Base-by-base conservation (phyloP, 1,284 basidiomycete species). In the Paramarasmius palmivorus region DNA sequence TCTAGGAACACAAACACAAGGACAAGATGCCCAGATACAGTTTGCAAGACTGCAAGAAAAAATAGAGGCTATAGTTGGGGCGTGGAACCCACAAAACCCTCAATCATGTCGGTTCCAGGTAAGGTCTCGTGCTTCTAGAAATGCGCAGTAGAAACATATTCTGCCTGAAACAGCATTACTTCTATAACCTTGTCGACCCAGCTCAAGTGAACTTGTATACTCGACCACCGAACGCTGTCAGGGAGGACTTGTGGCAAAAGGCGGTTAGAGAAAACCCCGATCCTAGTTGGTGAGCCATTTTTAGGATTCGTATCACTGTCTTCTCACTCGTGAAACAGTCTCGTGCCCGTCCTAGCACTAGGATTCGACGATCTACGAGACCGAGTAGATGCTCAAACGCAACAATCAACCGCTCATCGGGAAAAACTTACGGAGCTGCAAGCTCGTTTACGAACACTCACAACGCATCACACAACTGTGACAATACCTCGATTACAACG, bases 131-230 rank as follows among this genome's bases (percentile, higher is more conserved):
- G 22, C 26, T 8, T 40, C 25, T 46, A n/a, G 10, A 4, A 17
- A 26, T 23, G n/a, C 25, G 12, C 12, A 14, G 9, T 26, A 14
- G 14, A n/a, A 14, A 19, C 4, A 7, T 25, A 23, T 40, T 9
- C 7, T 19, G 36, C 42, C 19, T 36, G 19, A 42, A 39, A 15
- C 57, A 92, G 88, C 82, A 93, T 66, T 86, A 84, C 61, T 95
- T 93, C 65, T 94, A 94, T 68, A 95, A 95, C 63, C 75, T 92
- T 3, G 92, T 95, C 5, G 88, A 92, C 59, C 88, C 90, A 0
- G 75, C 75, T 2, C 81, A 88, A 60, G 81, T 90, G 2, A 75
- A 75, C 25, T 64, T 85, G 53, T 95, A 92, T 61, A 87, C 83
- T 4, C 82, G 91, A 26, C 93, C 92, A 6, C 66, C 75, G 4